These are phyloP conservation scores for Rossbeevera mucosa DNA, from an alignment of 768 basidiomycete genomes.

Conservation along the genomic window DNA sequence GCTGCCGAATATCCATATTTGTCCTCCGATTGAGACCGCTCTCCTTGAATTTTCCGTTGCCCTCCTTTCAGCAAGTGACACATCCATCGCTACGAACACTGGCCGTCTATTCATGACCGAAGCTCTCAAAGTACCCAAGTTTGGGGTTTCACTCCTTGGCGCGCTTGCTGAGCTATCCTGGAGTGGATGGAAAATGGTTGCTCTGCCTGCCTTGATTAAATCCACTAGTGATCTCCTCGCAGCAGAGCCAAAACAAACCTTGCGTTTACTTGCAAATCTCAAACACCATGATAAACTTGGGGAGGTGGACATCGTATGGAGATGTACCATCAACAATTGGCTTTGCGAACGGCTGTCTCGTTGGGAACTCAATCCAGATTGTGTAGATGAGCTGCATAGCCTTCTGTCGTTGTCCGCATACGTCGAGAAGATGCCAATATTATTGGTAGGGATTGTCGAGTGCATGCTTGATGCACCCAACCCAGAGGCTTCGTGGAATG, in stretches of 20 bases:
- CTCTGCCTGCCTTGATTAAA: constrained; percentile 54
- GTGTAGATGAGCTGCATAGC: constrained; percentile 50
- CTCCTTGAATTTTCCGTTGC: constrained; percentile 34
- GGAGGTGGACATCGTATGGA: constrained; percentile 59
- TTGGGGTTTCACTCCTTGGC: constrained; percentile 55
- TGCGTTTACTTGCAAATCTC: constrained; percentile 51
- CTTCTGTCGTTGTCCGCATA: constrained; percentile 51
- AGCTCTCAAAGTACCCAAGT: constrained; percentile 28
- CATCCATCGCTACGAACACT: constrained; percentile 30
- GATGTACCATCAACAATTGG: constrained; percentile 49
- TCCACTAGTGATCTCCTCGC: constrained; percentile 45
- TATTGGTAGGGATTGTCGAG: constrained; percentile 45
- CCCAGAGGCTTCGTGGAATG: constrained; percentile 30
- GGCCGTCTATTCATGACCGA: constrained; percentile 46
- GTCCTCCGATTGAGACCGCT: constrained; percentile 24
- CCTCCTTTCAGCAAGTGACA: constrained; percentile 40
- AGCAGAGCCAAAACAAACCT: constrained; percentile 36
- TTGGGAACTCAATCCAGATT: constrained; percentile 39
- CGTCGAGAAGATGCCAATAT: constrained; percentile 41
- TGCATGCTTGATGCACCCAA: constrained; percentile 31
- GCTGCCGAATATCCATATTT: constrained; percentile 26
- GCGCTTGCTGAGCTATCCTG: constrained; percentile 61
- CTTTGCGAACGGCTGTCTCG: constrained; percentile 37
- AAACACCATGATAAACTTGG: constrained; percentile 45
- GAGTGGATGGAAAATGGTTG: constrained; percentile 75